Conservation (phyloP, 306 rosid species). For the Begonia fuchsioides region DNA sequence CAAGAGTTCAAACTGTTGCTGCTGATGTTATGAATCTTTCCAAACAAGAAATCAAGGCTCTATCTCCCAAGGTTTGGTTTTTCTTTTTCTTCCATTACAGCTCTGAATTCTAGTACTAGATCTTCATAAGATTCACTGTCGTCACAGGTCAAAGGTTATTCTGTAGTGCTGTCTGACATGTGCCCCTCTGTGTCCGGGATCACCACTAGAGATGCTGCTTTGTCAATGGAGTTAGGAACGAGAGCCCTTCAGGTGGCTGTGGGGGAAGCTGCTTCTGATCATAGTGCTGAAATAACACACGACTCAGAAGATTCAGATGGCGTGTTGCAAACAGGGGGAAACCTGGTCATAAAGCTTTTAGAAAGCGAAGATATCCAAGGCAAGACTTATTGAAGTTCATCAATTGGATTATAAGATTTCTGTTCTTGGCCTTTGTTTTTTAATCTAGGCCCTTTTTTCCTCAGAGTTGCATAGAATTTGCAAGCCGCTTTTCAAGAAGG, state of each 20-base stretch:
- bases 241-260: slow-evolving; percentile 77
- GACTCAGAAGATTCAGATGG: slow-evolving; percentile 24
- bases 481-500: slow-evolving; percentile 65
- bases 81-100: neutral
- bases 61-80: slow-evolving; percentile 51
- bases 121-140: too few species aligned
- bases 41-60: slow-evolving; percentile 21
- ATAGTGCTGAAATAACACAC: slow-evolving; percentile 13
- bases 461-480: slow-evolving; percentile 54
- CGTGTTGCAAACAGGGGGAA: slow-evolving; percentile 48
- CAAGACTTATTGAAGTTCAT: slow-evolving; percentile 1
- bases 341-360: slow-evolving; percentile 71
- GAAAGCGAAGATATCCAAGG: slow-evolving; percentile 88
- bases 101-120: too few species aligned
- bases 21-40: slow-evolving; percentile 72
- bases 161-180: slow-evolving; percentile 84
- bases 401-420: neutral
- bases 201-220: slow-evolving; percentile 60
- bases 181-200: slow-evolving; percentile 86
- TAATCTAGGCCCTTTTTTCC: neutral
- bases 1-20: slow-evolving; percentile 55
- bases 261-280: slow-evolving; percentile 30
- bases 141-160: slow-evolving; percentile 30
- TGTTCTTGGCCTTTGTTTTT: neutral
- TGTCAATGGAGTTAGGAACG: slow-evolving; percentile 72